phyloP scores from a whole-genome alignment of 805 yeast species.

The Myxozyma nipponensis region DNA sequence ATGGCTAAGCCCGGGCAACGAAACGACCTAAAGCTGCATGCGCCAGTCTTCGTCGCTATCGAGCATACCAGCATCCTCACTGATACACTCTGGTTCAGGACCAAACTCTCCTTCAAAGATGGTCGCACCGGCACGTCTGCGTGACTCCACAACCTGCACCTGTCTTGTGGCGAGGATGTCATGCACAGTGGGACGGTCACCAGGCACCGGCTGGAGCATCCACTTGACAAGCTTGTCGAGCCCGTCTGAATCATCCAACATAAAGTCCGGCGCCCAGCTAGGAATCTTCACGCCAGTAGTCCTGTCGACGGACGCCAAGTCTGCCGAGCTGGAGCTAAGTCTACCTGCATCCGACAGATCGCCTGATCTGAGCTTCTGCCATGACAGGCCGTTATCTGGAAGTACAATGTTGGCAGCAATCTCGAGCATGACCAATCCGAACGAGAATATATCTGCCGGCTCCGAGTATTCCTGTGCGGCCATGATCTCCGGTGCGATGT shows the following conservation, averaged over 20 bases:
- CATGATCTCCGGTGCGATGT: slow-evolving; percentile 94
- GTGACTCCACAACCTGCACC: slow-evolving; percentile 68
- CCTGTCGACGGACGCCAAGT: slow-evolving; percentile 40
- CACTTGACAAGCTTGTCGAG: slow-evolving; percentile 76
- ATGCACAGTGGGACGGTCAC: slow-evolving; percentile 72
- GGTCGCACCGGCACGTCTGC: slow-evolving; percentile 88
- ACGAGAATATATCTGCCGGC: slow-evolving; percentile 92
- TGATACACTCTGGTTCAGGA: slow-evolving; percentile 52
- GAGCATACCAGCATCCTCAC: slow-evolving; percentile 14
- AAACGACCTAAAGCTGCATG: slow-evolving; percentile 17
- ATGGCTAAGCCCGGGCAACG: too few relatives aligned
- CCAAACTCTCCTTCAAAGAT: slow-evolving; percentile 96
- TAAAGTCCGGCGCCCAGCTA: slow-evolving; percentile 80
- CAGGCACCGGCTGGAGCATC: slow-evolving; percentile 86
- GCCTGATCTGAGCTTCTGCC: slow-evolving; percentile 94
- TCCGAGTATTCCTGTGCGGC: slow-evolving; percentile 77
- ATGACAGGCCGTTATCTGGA: slow-evolving; percentile 93
- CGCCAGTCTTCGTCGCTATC: slow-evolving; percentile 31
- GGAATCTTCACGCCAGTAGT: slow-evolving; percentile 42
- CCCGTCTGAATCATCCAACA: slow-evolving; percentile 59
- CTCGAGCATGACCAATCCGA: slow-evolving; percentile 89
- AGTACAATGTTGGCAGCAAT: slow-evolving; percentile 91
- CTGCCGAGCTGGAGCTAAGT: slow-evolving; percentile 48
- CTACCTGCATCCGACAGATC: slow-evolving; percentile 79
- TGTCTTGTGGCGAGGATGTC: slow-evolving; percentile 69